Evolutionary conservation across 2,329 filamentous ascomycete species (phyloP).

Genomic region (Hypoxylon sp.): DNA sequence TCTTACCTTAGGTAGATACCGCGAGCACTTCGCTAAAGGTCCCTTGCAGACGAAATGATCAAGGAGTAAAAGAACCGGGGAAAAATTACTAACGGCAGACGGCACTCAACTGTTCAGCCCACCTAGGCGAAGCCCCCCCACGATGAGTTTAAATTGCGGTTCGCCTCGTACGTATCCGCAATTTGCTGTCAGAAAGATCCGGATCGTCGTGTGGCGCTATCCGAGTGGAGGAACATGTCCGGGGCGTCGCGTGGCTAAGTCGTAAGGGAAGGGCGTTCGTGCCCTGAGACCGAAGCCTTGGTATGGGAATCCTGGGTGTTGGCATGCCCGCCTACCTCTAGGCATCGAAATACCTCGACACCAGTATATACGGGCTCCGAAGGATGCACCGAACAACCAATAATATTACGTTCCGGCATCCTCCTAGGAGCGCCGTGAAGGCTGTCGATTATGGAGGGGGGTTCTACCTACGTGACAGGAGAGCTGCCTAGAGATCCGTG

Average conservation of each 20-base stretch:
- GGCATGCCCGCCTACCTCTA: background rate
- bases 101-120: no score
- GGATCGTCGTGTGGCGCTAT: constrained; percentile 1
- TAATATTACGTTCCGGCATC: background rate
- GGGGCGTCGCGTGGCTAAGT: constrained; percentile 16
- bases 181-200: background rate
- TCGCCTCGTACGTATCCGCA: constrained; percentile 3
- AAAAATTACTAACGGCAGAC: background rate
- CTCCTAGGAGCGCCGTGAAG: background rate
- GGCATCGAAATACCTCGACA: background rate
- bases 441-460: background rate
- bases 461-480: background rate
- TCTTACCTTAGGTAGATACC: background rate
- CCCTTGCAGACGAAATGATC: no score
- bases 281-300: constrained; percentile 3
- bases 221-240: constrained; percentile 8
- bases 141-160: background rate
- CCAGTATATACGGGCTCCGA: background rate
- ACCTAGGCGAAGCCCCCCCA: background rate
- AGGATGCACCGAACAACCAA: background rate
- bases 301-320: background rate
- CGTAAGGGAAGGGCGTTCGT: background rate
- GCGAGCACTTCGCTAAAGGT: background rate
- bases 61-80: no score
- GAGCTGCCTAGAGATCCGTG: background rate